Evolutionary conservation across 371 early-diverging fungal genomes (phyloP).

Genomic region (Actinomortierella ambigua): DNA sequence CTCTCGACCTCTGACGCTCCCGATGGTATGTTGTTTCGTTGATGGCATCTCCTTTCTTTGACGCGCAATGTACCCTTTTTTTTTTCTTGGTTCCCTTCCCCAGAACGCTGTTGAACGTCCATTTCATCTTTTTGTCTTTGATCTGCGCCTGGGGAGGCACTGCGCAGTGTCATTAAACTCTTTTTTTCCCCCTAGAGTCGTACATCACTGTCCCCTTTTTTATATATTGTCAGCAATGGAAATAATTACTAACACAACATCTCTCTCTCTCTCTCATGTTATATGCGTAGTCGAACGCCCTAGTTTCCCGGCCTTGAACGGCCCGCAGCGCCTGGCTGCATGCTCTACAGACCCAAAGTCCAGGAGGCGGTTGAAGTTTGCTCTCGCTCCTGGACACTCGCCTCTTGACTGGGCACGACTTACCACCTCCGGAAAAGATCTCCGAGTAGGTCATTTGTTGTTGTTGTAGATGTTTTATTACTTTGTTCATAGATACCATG

Average conservation of each 20-base stretch:
- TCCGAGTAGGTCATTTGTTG: constrained; percentile 59
- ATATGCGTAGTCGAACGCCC: constrained; percentile 18
- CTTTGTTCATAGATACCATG: neutral
- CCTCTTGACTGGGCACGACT: constrained; percentile 94
- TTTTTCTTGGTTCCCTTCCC: too few relatives aligned
- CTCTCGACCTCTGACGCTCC: constrained; percentile 38
- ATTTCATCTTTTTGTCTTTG: neutral
- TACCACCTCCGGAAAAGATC: constrained; percentile 73
- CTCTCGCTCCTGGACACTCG: constrained; percentile 88
- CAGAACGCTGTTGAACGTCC: too few relatives aligned
- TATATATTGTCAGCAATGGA: too few relatives aligned
- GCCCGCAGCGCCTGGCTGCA: constrained; percentile 47
- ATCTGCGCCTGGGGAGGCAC: neutral
- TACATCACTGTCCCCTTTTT: too few relatives aligned
- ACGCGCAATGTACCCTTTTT: too few relatives aligned
- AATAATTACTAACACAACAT: neutral
- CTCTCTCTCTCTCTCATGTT: neutral
- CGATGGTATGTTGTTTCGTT: constrained; percentile 36
- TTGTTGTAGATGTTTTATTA: neutral
- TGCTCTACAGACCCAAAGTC: constrained; percentile 46
- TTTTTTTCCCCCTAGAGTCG: too few relatives aligned
- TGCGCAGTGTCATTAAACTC: too few relatives aligned
- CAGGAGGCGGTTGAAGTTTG: constrained; percentile 75
- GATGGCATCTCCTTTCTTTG: too few relatives aligned
- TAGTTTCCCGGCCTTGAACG: constrained; percentile 42